These are phyloP conservation scores for Hymenoscyphus fructigenus DNA, from an alignment of 2,329 filamentous ascomycete species.

Conservation along the genomic window DNA sequence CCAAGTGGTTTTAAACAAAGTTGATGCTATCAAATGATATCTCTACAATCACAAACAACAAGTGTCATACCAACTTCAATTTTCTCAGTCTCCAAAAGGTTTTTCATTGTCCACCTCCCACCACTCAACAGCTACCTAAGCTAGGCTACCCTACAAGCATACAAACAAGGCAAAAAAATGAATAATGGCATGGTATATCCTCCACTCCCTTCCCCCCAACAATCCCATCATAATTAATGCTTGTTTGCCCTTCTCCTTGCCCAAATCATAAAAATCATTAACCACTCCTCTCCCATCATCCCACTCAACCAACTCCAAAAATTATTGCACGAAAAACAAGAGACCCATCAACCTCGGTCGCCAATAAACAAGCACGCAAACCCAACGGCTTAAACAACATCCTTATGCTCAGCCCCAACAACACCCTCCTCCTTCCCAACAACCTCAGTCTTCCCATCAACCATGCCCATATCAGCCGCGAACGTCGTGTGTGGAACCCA, in stretches of 20 bases:
- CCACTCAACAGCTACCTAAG: not conserved
- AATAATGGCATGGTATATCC: not conserved
- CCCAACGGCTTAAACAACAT: slow-evolving; percentile 1
- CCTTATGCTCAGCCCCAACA: not conserved
- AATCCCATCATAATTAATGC: not conserved
- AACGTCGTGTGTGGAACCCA: slow-evolving; percentile 35
- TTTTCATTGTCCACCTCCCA: too few species aligned
- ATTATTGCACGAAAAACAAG: not conserved
- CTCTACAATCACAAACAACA: too few species aligned
- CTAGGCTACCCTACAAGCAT: not conserved
- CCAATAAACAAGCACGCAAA: too few species aligned
- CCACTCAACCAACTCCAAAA: not conserved
- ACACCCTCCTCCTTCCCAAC: not conserved
- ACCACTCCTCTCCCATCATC: not conserved
- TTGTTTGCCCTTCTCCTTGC: not conserved
- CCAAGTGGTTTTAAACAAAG: too few species aligned
- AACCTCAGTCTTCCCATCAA: slow-evolving; percentile 6
- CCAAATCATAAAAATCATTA: not conserved
- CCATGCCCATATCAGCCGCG: slow-evolving; percentile 26
- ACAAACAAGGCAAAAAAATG: not conserved
- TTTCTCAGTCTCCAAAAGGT: not conserved
- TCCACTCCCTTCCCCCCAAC: not conserved
- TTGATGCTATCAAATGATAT: too few species aligned
- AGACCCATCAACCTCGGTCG: too few species aligned
- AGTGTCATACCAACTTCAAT: too few species aligned